Evolutionary conservation across 345 rosid species (phyloP), one percentile per base, ranked within the genome.

Genomic region (Toxicodendron radicans): DNA sequence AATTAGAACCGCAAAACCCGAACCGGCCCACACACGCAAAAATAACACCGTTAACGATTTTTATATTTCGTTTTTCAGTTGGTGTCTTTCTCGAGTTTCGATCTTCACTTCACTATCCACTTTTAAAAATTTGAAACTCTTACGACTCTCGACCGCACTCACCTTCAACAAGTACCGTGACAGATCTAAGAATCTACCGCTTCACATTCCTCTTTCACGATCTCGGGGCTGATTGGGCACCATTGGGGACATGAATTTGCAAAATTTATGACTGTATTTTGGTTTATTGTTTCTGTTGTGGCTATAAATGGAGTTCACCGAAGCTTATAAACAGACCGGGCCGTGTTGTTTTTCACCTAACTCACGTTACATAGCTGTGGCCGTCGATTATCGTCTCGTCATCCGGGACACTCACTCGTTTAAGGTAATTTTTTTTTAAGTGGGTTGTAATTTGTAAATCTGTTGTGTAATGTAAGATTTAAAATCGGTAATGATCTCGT

Each of bases 301-400:
- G 27, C 46, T 38, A 27, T 32, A 38, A 75, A 95, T 95, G 99
- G 98, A 95, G 81, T 95, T 93, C 68, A 95, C 99, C 1, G 99
- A 90, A 21, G 79, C 99, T 72, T 89, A 85, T 78, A 89, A 91
- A 80, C 99, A 87, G 76, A 85, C 98, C 18, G 99, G 98, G 46
- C 93, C 97, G 27, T 90, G 90, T 76, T 88, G 91, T 68, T 95
- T 95, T 81, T 95, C 99, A 20, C 98, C 99, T 45, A 88, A 95
- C 81, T 79, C 96, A 63, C 95, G 94, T 45, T 92, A 86, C 85
- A 79, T 92, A 57, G 98, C 99, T 73, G 90, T 90, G 75, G 96
- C 97, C 24, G 91, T 84, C 7, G 96, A 89, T 78, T 93, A 91
- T 38, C 97, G 98, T 56, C 90, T 95, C 66, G 99, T 95, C 72